Evolutionary conservation across 345 rosid genomes (phyloP), one percentile per base, ranked within the genome.

Genomic region (rapeseed (Brassica napus)): DNA sequence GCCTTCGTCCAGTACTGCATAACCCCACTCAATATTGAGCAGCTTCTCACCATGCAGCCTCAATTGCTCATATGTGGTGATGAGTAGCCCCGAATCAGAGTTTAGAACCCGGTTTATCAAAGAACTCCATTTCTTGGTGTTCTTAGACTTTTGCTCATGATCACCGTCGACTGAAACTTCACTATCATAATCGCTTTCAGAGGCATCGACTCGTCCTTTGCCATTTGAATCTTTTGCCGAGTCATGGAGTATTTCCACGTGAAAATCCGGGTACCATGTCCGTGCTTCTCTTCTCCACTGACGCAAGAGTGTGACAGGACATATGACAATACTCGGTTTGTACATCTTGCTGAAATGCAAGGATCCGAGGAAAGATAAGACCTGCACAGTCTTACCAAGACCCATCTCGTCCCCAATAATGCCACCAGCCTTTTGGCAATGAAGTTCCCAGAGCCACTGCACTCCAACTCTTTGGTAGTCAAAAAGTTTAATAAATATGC

Each of bases 351-450:
- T 95, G 82, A 86, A 89, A 86, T 93, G 99, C 88, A 95, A 83
- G 52, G 99, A 89, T 57, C 93, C 99, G 23, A 95, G 96, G 81
- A 95, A 95, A 75, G 96, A 89, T 82, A 95, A 81, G 79, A 95
- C 93, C 83, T 95, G 99, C 60, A 95, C 78, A 12, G 99, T 95
- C 85, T 95, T 95, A 68, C 99, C 99, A 78, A 95, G 98, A 75
- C 99, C 98, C 98, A 95, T 95, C 85, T 95, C 99, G 83, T 95
- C 99, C 79, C 99, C 99, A 52, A 95, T 95, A 59, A 95, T 93
- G 49, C 99, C 99, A 82, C 99, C 99, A 76, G 97, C 98, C 86
- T 79, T 89, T 85, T 95, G 99, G 87, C 99, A 93, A 80, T 95
- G 99, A 87, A 95, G 86, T 83, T 95, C 99, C 98, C 99, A 95